A percentile compares a stretch with the other conserved stretches of the same genome.
Evolutionary conservation across 2,329 filamentous ascomycete genomes (phyloP).

Genomic region (Trichoderma sp.): DNA sequence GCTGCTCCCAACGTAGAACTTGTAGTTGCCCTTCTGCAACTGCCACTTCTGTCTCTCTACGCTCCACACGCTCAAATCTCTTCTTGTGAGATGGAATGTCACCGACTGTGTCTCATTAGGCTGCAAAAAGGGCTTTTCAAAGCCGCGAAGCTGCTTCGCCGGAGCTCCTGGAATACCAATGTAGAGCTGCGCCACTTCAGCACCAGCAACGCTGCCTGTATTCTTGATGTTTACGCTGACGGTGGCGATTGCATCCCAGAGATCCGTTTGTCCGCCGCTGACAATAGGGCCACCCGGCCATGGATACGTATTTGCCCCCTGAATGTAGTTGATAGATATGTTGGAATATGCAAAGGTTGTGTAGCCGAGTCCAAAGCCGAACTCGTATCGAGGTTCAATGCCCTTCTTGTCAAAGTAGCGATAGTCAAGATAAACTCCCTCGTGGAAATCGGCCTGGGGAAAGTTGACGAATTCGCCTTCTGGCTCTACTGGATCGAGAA

Average conservation of each 20-base stretch:
- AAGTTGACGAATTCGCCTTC: conserved; percentile 52
- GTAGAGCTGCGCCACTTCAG: conserved; percentile 51
- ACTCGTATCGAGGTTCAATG: conserved; percentile 52
- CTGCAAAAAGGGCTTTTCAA: conserved; percentile 57
- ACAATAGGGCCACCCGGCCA: conserved; percentile 41
- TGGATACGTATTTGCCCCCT: conserved; percentile 28
- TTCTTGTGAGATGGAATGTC: conserved; percentile 54
- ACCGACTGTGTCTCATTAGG: conserved; percentile 45
- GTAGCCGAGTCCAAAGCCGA: conserved; percentile 57
- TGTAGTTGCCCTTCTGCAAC: conserved; percentile 45
- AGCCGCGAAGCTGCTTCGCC: conserved; percentile 61
- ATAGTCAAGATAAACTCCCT: conserved; percentile 55
- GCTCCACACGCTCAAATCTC: conserved; percentile 68
- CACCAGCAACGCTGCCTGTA: conserved; percentile 41
- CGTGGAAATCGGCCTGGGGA: conserved; percentile 51
- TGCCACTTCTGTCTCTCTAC: conserved; percentile 59
- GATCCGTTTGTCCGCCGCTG: conserved; percentile 45
- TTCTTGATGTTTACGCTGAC: conserved; percentile 44
- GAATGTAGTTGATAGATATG: conserved; percentile 36
- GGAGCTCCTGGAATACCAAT: conserved; percentile 49
- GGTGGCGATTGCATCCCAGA: conserved; percentile 46
- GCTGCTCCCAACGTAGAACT: conserved; percentile 47
- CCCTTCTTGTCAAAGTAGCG: conserved; percentile 50
- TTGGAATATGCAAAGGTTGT: conserved; percentile 51
- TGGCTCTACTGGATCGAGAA: conserved; percentile 41